Evolutionary conservation across 2,329 filamentous ascomycete species (phyloP), one percentile per base, ranked within the genome.

Genomic region (Huntiella bhutanensis): DNA sequence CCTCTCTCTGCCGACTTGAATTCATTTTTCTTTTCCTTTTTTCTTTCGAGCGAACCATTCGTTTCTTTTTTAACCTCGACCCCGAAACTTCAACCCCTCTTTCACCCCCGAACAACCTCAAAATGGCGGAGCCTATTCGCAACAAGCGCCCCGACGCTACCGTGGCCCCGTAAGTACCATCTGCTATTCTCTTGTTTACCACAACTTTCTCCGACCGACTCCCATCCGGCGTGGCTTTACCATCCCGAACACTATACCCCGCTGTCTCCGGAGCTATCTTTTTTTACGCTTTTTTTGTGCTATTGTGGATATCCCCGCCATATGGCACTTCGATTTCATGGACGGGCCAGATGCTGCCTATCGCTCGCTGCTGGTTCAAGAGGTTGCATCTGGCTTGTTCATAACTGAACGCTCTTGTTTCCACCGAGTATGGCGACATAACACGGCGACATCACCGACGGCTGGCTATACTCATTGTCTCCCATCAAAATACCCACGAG

Each of bases 41-140:
- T 50, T 56, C 55, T 55, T 55, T 55, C 8, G 7, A 28, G 22
- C 22, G 22, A 28, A 28, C 22, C 3, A 28, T 56, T 56, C 55
- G 52, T 56, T 54, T 53, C 49, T 52, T 54, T 53, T 54, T 53
- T 45, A 45, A 52, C 37, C 52, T 51, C 45, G 43, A 44, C 35
- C 28, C 22, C 43, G 11, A 33, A 39, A 35, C 44, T n/a, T 33
- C 11, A 7, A 13, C 22, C 32, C 37, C 22, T 28, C 22, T 28
- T 33, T 37, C 19, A 49, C 47, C 49, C 51, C 47, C 49, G 46
- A 46, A 53, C 49, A 48, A 47, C 53, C 13, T 51, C 52, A 55
- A 56, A 56, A 75, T 77, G 71, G 71, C 72, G 57, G 72, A 77
- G 60, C 72, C 73, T 52, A 77, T 77, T 59, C 72, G 71, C 63